These are phyloP conservation scores for Lentinula sp. DNA, from an alignment of 768 basidiomycete species.

Conservation along the genomic window DNA sequence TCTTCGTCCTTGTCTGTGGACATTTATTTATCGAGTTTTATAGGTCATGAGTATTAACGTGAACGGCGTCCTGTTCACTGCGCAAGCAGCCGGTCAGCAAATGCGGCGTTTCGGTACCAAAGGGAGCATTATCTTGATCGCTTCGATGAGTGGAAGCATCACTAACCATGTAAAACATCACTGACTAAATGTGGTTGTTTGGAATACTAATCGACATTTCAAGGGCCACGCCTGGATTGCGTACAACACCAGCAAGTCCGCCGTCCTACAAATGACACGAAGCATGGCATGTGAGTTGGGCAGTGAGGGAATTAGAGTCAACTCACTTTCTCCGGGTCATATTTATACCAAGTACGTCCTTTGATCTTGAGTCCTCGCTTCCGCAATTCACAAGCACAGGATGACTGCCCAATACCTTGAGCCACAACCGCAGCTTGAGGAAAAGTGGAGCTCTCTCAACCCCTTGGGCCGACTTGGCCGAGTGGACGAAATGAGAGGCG, in stretches of 20 bases:
- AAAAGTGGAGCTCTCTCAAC: conserved; percentile 64
- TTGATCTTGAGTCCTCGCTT: not conserved
- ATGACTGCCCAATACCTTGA: conserved; percentile 76
- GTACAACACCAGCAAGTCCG: conserved; percentile 75
- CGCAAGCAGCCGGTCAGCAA: conserved; percentile 59
- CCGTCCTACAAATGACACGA: conserved; percentile 73
- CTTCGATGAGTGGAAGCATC: conserved; percentile 57
- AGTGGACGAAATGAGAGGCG: conserved; percentile 69
- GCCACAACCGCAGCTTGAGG: conserved; percentile 51
- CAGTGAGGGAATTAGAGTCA: conserved; percentile 59
- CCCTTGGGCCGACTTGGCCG: conserved; percentile 68
- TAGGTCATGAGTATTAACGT: conserved; percentile 68
- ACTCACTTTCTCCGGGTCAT: conserved; percentile 71
- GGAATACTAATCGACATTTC: not conserved
- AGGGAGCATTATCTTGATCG: conserved; percentile 62
- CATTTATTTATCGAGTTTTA: too few species aligned
- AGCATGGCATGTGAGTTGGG: conserved; percentile 83
- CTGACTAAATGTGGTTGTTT: not conserved
- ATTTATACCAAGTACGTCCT: conserved; percentile 58
- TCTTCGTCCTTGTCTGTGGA: not conserved
- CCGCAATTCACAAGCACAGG: conserved; percentile 23
- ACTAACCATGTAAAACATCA: conserved; percentile 45
- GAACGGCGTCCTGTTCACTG: conserved; percentile 57
- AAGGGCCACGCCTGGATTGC: conserved; percentile 73
- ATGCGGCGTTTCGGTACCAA: conserved; percentile 48